Evolutionary conservation across 805 yeast species (phyloP).

Genomic region (Starmerella davenportii): DNA sequence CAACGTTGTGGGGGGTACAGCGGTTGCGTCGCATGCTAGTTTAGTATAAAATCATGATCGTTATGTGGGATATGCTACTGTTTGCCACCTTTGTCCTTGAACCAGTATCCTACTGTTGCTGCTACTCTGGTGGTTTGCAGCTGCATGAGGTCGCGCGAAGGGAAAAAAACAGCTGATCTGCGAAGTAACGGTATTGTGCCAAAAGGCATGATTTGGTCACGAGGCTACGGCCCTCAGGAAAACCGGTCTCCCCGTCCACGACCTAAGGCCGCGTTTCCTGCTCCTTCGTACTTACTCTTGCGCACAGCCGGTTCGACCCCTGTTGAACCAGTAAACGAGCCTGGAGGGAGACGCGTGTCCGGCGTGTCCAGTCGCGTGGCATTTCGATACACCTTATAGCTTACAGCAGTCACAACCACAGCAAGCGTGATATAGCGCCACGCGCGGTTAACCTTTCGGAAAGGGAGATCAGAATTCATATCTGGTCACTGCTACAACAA

Average conservation of each 20-base stretch:
- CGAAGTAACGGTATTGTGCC: too few species aligned
- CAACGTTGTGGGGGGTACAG: not conserved
- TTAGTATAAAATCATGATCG: too few species aligned
- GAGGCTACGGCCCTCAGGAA: not conserved
- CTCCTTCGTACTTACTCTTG: constrained; percentile 24
- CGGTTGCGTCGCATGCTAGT: too few species aligned
- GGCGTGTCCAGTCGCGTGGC: constrained; percentile 12
- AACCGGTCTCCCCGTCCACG: constrained; percentile 17
- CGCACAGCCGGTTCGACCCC: constrained; percentile 18
- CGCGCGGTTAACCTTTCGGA: constrained; percentile 19
- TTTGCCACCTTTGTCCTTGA: too few species aligned
- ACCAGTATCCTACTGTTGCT: too few species aligned
- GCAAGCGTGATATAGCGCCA: constrained; percentile 20
- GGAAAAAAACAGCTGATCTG: too few species aligned
- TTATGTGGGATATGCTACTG: too few species aligned
- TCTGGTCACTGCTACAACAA: not conserved
- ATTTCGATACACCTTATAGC: constrained; percentile 17
- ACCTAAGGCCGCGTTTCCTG: constrained; percentile 23
- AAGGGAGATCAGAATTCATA: constrained; percentile 11
- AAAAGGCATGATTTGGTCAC: too few species aligned
- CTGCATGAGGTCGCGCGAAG: too few species aligned
- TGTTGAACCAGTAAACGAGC: constrained; percentile 21
- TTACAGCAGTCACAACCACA: constrained; percentile 17
- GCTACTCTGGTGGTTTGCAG: too few species aligned
- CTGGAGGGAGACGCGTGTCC: constrained; percentile 17